Percentiles rank a stretch among this genome's conserved stretches.
phyloP scores from a whole-genome alignment of 352 stramenopile genomes.

The Pythium oligandrum region DNA sequence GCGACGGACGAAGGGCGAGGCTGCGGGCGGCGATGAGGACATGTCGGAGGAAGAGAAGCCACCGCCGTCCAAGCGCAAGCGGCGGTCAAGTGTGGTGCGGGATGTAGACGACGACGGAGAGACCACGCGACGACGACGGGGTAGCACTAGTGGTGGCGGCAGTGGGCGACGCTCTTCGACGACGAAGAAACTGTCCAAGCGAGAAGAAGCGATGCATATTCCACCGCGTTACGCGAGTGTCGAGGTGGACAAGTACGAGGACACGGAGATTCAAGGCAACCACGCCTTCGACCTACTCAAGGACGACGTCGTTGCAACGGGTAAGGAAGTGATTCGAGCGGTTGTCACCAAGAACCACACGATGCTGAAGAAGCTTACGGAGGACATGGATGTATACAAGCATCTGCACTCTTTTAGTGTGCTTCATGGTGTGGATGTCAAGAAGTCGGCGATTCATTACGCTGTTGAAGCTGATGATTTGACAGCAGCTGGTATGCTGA shows the following conservation, averaged over 20 bases:
- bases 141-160: constrained; percentile 5
- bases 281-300: constrained; percentile 34
- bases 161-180: not conserved
- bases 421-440: constrained; percentile 37
- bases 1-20: constrained; percentile 27
- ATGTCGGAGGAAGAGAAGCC: constrained; percentile 50
- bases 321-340: constrained; percentile 62
- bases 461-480: constrained; percentile 62
- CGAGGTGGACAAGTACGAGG: constrained; percentile 47
- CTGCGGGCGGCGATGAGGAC: constrained; percentile 22
- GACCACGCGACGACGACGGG: constrained; percentile 1
- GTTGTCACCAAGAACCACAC: constrained; percentile 69
- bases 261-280: constrained; percentile 43
- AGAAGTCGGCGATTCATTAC: constrained; percentile 47
- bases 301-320: constrained; percentile 45
- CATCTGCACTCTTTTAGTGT: constrained; percentile 48
- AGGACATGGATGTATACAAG: constrained; percentile 36
- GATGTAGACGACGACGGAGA: constrained; percentile 17
- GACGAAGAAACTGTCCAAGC: constrained; percentile 35
- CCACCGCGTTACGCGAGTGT: constrained; percentile 42
- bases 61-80: constrained; percentile 26
- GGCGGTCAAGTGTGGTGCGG: constrained; percentile 8
- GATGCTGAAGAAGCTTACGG: constrained; percentile 61
- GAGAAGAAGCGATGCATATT: constrained; percentile 40
- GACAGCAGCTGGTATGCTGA: constrained; percentile 30